A percentile compares a stretch with the other conserved stretches of the same genome.
These are phyloP conservation scores for Colletotrichum salicis DNA, from an alignment of 2,329 filamentous ascomycete genomes.

Conservation along the genomic window DNA sequence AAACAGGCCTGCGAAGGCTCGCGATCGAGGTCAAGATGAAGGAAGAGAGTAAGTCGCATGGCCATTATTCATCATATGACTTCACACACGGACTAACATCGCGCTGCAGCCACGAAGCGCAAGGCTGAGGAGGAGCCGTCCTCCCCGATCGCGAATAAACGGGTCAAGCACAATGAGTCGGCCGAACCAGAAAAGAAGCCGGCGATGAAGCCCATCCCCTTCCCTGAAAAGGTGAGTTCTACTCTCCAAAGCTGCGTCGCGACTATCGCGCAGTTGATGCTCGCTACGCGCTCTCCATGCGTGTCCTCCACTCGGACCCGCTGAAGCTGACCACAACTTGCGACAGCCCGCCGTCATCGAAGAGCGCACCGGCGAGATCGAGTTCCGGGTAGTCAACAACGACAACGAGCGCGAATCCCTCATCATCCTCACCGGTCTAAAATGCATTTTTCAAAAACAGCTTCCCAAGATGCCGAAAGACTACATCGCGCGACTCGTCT, in stretches of 20 bases:
- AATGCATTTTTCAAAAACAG: constrained; percentile 98
- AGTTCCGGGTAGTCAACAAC: constrained; percentile 98
- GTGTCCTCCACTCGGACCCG: background rate
- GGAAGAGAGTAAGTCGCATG: constrained; percentile 50
- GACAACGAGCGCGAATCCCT: constrained; percentile 87
- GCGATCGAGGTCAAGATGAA: constrained; percentile 43
- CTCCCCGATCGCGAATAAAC: constrained; percentile 71
- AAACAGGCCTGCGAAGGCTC: constrained; percentile 27
- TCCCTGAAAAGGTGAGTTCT: constrained; percentile 81
- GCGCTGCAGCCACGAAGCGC: constrained; percentile 66
- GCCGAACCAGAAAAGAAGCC: constrained; percentile 62
- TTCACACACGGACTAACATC: background rate
- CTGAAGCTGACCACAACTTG: constrained; percentile 35
- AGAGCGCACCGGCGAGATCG: constrained; percentile 92
- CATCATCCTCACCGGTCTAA: constrained; percentile 94
- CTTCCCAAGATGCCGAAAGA: constrained; percentile 99
- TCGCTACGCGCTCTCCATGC: background rate
- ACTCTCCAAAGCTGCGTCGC: constrained; percentile 5
- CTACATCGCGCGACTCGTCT: constrained; percentile 96
- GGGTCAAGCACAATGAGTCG: constrained; percentile 64
- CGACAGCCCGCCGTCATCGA: constrained; percentile 85
- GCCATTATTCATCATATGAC: fast-evolving
- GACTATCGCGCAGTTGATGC: background rate
- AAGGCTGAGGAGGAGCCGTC: constrained; percentile 76
- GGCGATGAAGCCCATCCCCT: constrained; percentile 76